phyloP scores from a whole-genome alignment of 73 alveolate species.

The Paramecium primaurelia region DNA sequence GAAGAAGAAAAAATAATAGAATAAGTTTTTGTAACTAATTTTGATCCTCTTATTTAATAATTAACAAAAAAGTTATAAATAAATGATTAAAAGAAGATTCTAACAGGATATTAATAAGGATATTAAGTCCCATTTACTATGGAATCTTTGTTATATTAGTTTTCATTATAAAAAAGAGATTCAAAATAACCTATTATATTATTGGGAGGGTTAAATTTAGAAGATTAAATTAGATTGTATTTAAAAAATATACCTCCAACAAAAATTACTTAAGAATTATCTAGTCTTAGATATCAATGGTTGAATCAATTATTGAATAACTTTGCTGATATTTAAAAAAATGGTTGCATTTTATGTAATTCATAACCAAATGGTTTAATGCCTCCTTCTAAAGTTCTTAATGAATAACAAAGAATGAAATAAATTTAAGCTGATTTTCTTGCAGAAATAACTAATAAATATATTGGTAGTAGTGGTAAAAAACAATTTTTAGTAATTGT shows the following conservation, averaged over 20 bases:
- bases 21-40: background rate
- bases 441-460: background rate
- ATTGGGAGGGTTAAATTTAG: background rate
- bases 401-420: background rate
- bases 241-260: background rate
- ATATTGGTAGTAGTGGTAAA: background rate
- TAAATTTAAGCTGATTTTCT: background rate
- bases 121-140: background rate
- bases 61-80: background rate
- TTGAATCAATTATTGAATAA: background rate
- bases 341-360: background rate
- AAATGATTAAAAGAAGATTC: background rate
- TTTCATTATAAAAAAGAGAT: background rate
- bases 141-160: background rate
- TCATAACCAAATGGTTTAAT: background rate
- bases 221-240: background rate
- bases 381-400: slow-evolving; percentile 8
- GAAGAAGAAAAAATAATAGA: background rate
- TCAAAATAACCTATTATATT: background rate
- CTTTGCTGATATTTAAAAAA: background rate
- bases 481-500: background rate
- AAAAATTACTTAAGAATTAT: background rate
- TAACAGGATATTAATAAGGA: slow-evolving; percentile 9
- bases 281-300: background rate
- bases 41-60: background rate